Conservation (phyloP, 345 rosid genomes). For the Boechera stricta region DNA sequence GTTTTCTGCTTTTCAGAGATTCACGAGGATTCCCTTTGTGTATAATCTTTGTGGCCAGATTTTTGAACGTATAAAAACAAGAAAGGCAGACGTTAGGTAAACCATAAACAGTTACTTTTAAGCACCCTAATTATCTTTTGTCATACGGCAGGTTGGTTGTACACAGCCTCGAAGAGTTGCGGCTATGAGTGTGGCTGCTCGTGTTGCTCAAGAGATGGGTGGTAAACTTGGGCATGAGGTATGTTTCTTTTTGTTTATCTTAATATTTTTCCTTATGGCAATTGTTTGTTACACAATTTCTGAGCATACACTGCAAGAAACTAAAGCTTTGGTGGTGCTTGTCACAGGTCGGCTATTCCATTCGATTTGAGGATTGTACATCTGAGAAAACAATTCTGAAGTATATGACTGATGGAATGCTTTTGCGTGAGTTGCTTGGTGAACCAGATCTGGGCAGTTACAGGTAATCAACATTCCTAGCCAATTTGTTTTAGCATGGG, state of each 20-base stretch:
- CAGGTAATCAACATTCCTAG: conserved; percentile 51
- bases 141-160: conserved; percentile 65
- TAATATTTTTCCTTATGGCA: neutral
- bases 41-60: neutral
- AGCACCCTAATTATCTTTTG: conserved; percentile 1
- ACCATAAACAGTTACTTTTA: neutral
- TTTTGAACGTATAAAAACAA: neutral
- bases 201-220: conserved; percentile 94
- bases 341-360: conserved; percentile 80
- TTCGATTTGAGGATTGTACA: conserved; percentile 93
- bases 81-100: neutral
- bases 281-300: neutral
- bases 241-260: neutral
- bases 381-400: conserved; percentile 82
- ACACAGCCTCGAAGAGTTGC: conserved; percentile 90
- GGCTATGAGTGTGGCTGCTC: conserved; percentile 91
- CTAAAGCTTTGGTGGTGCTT: conserved; percentile 9
- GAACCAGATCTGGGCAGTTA: conserved; percentile 81
- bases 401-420: conserved; percentile 93
- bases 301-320: neutral
- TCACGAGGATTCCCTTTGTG: neutral
- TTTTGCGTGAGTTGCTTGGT: conserved; percentile 80
- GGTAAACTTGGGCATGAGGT: conserved; percentile 94
- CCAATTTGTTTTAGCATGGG: neutral
- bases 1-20: neutral